Base-by-base conservation (phyloP, 345 rosid genomes). In the Laguncularia racemosa region DNA sequence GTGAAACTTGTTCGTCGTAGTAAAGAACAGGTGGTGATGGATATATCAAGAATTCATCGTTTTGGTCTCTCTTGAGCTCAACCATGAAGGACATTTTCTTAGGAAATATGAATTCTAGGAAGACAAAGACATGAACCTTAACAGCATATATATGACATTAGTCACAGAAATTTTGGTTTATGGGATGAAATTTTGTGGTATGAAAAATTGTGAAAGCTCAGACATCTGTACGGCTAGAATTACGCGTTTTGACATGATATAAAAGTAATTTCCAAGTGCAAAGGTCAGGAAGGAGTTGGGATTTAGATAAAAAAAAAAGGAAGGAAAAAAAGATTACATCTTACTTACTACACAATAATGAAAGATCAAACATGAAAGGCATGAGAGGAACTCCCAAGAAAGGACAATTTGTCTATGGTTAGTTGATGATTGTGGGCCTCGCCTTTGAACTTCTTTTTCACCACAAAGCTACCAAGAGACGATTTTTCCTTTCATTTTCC, bases 11-110 rank as follows among this genome's bases (percentile, higher is more conserved):
- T 60, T 62, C 52, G 46, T 63, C 68, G 21, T 56, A 16, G 48
- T 56, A 61, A 46, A 60, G 49, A 61, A 71, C 58, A 52, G 73
- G 72, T 57, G 70, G 73, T 48, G 82, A 52, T n/a, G n/a, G n/a
- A 66, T 66, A 23, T 47, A 59, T 14, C 16, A 60, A 51, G 72
- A 55, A 57, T 12, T 69, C 65, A 60, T 55, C 49, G 55, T 65
- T 23, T 59, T 46, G 52, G 58, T 67, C 61, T 67, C 67, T 48
- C 52, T 23, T 18, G 28, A 20, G 16, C 13, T 51, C 62, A 67
- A 45, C 52, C 67, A 64, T n/a, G n/a, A n/a, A 59, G 21, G 61
- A 49, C 88, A 82, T 77, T 61, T 12, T 68, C 40, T 33, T 33
- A 33, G 40, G 40, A 43, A 20, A 23, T 51, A 50, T 50, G 54